Percentiles rank a stretch among this genome's conserved stretches.
Conservation (phyloP, 208 protist species). For the Perkinsela sp. region DNA sequence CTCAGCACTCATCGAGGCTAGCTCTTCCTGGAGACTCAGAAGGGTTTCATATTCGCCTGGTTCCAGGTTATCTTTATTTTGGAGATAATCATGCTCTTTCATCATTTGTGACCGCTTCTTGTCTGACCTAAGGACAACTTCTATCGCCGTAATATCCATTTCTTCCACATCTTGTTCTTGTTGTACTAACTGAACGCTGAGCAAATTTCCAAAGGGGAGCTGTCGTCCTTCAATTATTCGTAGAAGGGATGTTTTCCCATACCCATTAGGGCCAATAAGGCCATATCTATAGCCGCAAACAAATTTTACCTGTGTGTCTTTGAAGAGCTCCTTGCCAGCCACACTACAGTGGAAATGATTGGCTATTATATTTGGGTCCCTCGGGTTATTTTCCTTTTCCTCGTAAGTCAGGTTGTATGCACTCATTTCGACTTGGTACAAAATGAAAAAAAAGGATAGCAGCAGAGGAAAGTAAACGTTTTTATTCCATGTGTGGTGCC, state of each 20-base stretch:
- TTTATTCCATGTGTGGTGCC: too few relatives aligned
- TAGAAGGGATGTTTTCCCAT: conserved; percentile 75
- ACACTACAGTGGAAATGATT: conserved; percentile 7
- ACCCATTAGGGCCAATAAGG: conserved; percentile 79
- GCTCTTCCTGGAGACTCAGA: conserved; percentile 54
- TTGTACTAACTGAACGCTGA: conserved; percentile 78
- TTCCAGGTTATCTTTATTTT: conserved; percentile 19
- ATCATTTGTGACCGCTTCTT: conserved; percentile 46
- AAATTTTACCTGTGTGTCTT: conserved; percentile 32
- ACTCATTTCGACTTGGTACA: too few relatives aligned
- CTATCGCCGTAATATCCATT: conserved; percentile 28
- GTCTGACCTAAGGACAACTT: conserved; percentile 63
- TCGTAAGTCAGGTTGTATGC: neutral
- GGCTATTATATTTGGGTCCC: neutral
- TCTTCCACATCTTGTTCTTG: conserved; percentile 77
- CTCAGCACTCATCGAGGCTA: conserved; percentile 68
- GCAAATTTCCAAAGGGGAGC: conserved; percentile 56
- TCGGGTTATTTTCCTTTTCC: neutral
- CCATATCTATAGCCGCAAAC: conserved; percentile 66
- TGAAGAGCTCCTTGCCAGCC: conserved; percentile 41
- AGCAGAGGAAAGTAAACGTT: too few relatives aligned
- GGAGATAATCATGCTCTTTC: conserved; percentile 29
- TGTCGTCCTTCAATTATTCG: conserved; percentile 38
- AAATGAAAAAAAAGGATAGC: too few relatives aligned
- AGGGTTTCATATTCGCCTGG: conserved; percentile 33